Evolutionary conservation across 352 stramenopile species (phyloP).

Genomic region (Pythium phragmitis): DNA sequence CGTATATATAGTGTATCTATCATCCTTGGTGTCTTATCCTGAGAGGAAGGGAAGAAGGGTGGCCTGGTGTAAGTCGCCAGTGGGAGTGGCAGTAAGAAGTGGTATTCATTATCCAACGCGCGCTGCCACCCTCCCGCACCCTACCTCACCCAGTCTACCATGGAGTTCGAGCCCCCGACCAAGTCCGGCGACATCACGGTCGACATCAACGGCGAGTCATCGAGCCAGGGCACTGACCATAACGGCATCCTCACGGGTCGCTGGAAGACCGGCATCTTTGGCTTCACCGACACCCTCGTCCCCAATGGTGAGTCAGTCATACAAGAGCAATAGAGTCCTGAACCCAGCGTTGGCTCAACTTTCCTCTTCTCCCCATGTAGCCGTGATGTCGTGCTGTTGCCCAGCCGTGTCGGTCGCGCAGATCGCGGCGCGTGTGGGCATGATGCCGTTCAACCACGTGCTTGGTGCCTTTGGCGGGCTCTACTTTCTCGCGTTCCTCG

Average conservation of each 20-base stretch:
- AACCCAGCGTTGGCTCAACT: conserved; percentile 20
- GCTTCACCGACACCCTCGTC: conserved; percentile 61
- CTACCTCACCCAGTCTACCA: conserved; percentile 20
- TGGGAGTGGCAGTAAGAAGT: background rate
- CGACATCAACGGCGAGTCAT: conserved; percentile 33
- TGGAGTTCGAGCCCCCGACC: conserved; percentile 59
- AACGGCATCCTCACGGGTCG: conserved; percentile 71
- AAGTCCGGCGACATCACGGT: conserved; percentile 51
- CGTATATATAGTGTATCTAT: too few species aligned
- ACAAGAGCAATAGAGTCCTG: background rate
- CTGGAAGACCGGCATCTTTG: conserved; percentile 77
- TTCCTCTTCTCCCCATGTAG: background rate
- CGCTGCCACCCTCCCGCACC: background rate
- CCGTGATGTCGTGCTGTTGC: conserved; percentile 67
- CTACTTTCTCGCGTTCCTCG: conserved; percentile 52
- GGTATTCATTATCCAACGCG: conserved; percentile 12
- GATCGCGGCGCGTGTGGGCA: conserved; percentile 54
- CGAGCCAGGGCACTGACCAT: conserved; percentile 46
- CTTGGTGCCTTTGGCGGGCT: conserved; percentile 46
- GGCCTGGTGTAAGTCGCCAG: background rate
- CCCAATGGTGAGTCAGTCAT: conserved; percentile 51
- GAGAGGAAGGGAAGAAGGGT: background rate
- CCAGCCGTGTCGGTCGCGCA: conserved; percentile 60
- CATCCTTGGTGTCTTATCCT: background rate
- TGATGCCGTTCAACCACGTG: conserved; percentile 59